These are phyloP conservation scores for Nectriaceae sp. DNA, from an alignment of 2,329 filamentous ascomycete species.

Conservation along the genomic window DNA sequence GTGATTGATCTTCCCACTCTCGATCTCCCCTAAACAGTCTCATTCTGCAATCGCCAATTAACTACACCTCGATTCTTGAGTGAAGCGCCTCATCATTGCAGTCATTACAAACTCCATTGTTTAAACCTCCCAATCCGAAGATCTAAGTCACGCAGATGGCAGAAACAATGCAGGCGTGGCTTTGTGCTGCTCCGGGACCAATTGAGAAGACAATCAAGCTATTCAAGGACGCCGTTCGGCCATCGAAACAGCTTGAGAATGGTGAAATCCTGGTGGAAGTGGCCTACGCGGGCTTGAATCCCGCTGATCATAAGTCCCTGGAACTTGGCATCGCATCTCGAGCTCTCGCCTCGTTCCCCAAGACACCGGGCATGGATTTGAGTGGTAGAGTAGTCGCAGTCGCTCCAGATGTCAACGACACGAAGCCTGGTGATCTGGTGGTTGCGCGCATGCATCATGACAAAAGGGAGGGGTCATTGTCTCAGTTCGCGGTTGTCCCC, in stretches of 20 bases:
- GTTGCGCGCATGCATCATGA: conserved; percentile 38
- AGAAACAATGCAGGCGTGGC: conserved; percentile 32
- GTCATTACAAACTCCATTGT: no score
- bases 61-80: no score
- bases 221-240: conserved; percentile 14
- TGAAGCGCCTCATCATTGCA: no score
- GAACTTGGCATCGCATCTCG: conserved; percentile 42
- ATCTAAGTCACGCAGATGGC: no score
- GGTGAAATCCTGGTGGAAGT: conserved; percentile 46
- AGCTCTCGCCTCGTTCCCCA: conserved; percentile 36
- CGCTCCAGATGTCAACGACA: conserved; percentile 28
- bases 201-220: conserved; percentile 27
- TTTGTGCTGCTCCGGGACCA: conserved; percentile 25
- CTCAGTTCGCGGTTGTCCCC: conserved; percentile 42
- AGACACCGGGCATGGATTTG: conserved; percentile 52
- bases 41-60: no score
- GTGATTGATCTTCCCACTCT: conserved; percentile 7
- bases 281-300: conserved; percentile 46
- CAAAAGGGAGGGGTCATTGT: conserved; percentile 41
- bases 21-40: neutral
- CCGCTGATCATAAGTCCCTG: conserved; percentile 51
- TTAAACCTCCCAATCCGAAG: no score
- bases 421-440: conserved; percentile 44
- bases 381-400: conserved; percentile 47
- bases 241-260: conserved; percentile 19